Conservation (phyloP, 768 basidiomycete genomes). For the Rhizopogon salebrosus region DNA sequence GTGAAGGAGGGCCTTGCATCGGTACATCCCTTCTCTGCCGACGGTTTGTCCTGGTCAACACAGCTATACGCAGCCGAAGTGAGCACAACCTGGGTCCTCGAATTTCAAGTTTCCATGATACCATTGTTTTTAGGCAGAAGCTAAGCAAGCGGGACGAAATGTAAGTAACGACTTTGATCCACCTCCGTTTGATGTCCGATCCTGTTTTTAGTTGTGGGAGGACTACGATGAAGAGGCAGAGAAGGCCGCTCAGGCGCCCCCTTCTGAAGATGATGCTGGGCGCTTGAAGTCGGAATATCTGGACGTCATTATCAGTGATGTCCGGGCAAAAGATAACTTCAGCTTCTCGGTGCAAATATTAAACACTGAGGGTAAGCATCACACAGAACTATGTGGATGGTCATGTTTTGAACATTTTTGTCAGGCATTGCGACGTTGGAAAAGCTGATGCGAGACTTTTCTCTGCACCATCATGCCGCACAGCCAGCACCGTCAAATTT, state of each 20-base stretch:
- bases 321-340: conserved; percentile 69
- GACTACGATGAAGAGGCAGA: conserved; percentile 75
- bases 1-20: conserved; percentile 83
- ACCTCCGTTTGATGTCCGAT: background rate
- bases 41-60: conserved; percentile 70
- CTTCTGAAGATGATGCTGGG: conserved; percentile 39
- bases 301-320: conserved; percentile 89
- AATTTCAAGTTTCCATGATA: background rate
- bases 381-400: background rate
- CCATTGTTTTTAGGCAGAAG: conserved; percentile 53
- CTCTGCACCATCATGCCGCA: conserved; percentile 72
- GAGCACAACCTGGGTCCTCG: conserved; percentile 3
- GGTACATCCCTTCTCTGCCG: conserved; percentile 86
- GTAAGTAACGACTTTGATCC: conserved; percentile 39
- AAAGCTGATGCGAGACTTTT: conserved; percentile 92
- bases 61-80: conserved; percentile 86
- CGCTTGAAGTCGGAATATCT: conserved; percentile 80
- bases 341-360: conserved; percentile 91
- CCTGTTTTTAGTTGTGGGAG: conserved; percentile 67
- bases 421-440: conserved; percentile 88
- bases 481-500: conserved; percentile 57
- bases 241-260: conserved; percentile 41
- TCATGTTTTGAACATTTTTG: background rate
- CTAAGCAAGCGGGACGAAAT: conserved; percentile 73
- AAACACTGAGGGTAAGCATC: conserved; percentile 72